phyloP scores from a whole-genome alignment of 805 yeast species.

The Lachancea waltii region DNA sequence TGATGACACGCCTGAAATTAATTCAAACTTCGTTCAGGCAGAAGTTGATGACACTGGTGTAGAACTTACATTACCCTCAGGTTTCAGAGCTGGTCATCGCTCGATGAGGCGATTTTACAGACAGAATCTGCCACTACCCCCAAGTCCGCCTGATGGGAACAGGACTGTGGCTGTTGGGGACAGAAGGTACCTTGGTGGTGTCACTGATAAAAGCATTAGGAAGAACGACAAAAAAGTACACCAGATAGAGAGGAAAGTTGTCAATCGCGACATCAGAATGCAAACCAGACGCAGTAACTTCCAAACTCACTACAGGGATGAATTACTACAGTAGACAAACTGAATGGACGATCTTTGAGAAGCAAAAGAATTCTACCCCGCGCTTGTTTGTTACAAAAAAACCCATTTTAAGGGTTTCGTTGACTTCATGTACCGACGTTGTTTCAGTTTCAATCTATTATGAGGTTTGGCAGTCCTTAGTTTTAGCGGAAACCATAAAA shows the following conservation, averaged over 20 bases:
- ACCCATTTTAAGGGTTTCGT: no score
- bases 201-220: conserved; percentile 54
- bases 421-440: no score
- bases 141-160: conserved; percentile 51
- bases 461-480: no score
- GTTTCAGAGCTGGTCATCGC: conserved; percentile 76
- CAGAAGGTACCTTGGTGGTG: conserved; percentile 48
- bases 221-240: conserved; percentile 44
- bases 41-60: conserved; percentile 49
- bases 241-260: conserved; percentile 39
- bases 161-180: conserved; percentile 75
- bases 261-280: conserved; percentile 36
- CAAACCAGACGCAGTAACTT: conserved; percentile 68
- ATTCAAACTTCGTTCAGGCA: conserved; percentile 33
- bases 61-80: conserved; percentile 70
- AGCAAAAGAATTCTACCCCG: no score
- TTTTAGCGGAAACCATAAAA: no score
- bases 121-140: conserved; percentile 48
- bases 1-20: conserved; percentile 18
- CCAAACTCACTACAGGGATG: conserved; percentile 82
- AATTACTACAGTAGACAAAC: conserved; percentile 36
- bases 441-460: no score
- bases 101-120: conserved; percentile 63
- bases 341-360: no score
- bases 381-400: no score